Base-by-base conservation (phyloP, 1,284 basidiomycete species). In the Phaffia rhodozyma region DNA sequence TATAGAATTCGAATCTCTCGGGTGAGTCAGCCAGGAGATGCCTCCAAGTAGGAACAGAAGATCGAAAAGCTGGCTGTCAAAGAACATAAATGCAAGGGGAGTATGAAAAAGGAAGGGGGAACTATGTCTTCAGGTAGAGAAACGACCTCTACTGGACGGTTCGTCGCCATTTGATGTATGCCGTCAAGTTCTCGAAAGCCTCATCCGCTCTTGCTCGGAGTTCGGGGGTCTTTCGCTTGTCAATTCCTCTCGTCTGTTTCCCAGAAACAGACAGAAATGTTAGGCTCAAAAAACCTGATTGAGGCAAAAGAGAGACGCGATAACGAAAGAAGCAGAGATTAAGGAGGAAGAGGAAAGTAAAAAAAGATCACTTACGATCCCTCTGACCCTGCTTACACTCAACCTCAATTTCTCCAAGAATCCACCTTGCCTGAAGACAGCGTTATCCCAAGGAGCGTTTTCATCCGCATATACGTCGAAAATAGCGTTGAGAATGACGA, bases 381-480 rank as follows among this genome's bases (percentile, higher is more conserved):
- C 81, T 69, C 79, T 80, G 38, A 89, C 75, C 20, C 81, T 80
- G 20, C 82, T 81, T 0, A 87, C 78, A 34, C 80, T 78, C 21
- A 75, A 76, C 3, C 77, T 76, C 16, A 91, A 79, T 51, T 73
- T 75, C 7, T 78, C 75, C 6, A 86, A 73, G 78, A 74, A 86
- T 63, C 71, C 81, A 73, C 68, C 81, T 55, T 83, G 73, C 21
- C 84, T 80, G 77, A 97, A 97, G 16, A 78, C 79, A 68, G 86
- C 87, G 64, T 81, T 70, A 75, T 98, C 93, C 74, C 89, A 96
- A 0, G 85, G 80, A 58, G 84, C 76, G 11, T 77, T 81, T 75
- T 98, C 96, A 76, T 98, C 94, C 1, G 92, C 90, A 75, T 89
- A 98, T 58, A 94, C 87, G 74, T 97, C 94, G 68, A 97, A 90